Percentiles rank a stretch among this genome's conserved stretches.
These are phyloP conservation scores for Hordeum vulgare DNA, from an alignment of 176 grass and related monocot genomes.

Conservation along the genomic window MorexV3_pseudomolecules_assembly NC_058523.1:521654751-521655250, in stretches of 20 bases:
- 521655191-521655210: constrained; percentile 55
- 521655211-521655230: constrained; percentile 37
- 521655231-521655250: constrained; percentile 45
- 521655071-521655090: constrained; percentile 53
- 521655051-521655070: constrained; percentile 42
- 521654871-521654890: constrained; percentile 32
- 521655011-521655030: constrained; percentile 21
- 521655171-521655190: constrained; percentile 55
- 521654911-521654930: constrained; percentile 20
- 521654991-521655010: constrained; percentile 51
- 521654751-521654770: neutral
- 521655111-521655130: constrained; percentile 46
- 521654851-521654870: constrained; percentile 50
- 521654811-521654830: neutral
- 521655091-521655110: constrained; percentile 53
- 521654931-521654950: constrained; percentile 41
- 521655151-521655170: constrained; percentile 49
- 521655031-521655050: constrained; percentile 29
- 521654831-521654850: neutral
- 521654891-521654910: constrained; percentile 42
- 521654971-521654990: constrained; percentile 50
- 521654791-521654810: neutral
- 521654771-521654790: neutral
- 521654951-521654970: constrained; percentile 30
- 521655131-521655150: constrained; percentile 42